A percentile compares a stretch with the other conserved stretches of the same genome.
phyloP scores from a whole-genome alignment of 371 early-diverging fungal species.

The Mortierella sp. region DNA sequence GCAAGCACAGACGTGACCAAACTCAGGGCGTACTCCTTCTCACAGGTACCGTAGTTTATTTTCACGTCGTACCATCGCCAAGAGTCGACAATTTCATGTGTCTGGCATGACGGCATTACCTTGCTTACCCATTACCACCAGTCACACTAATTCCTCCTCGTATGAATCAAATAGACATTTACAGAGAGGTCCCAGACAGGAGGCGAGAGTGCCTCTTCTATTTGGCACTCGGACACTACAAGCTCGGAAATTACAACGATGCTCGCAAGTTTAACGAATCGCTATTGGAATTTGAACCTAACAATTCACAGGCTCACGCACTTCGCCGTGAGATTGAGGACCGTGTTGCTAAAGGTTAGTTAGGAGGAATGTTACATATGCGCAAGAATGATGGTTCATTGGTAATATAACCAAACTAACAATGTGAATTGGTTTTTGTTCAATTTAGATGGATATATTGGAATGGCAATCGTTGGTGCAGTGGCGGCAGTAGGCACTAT shows the following conservation, averaged over 20 bases:
- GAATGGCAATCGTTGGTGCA: constrained; percentile 91
- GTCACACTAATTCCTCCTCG: neutral
- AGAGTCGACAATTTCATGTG: constrained; percentile 10
- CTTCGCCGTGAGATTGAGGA: constrained; percentile 86
- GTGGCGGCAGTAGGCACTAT: constrained; percentile 76
- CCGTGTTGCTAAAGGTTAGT: constrained; percentile 82
- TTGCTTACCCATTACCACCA: neutral
- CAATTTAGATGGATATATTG: constrained; percentile 85
- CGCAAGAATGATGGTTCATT: neutral
- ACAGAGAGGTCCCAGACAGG: constrained; percentile 84
- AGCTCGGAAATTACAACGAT: constrained; percentile 86
- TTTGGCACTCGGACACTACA: constrained; percentile 91
- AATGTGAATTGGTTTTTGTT: neutral
- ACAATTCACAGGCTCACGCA: constrained; percentile 84
- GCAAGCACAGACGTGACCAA: constrained; percentile 73
- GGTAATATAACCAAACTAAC: neutral
- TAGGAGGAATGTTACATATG: neutral
- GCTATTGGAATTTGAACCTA: constrained; percentile 85
- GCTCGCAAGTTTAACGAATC: constrained; percentile 84
- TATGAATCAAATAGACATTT: constrained; percentile 79
- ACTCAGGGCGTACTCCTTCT: constrained; percentile 84
- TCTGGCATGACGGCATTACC: neutral
- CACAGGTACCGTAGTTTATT: constrained; percentile 65
- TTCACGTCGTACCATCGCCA: neutral
- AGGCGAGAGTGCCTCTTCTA: constrained; percentile 96